Percentiles rank a stretch among this genome's conserved stretches.
Evolutionary conservation across 371 early-diverging fungal species (phyloP).

Genomic region (Cokeromyces recurvatus): DNA sequence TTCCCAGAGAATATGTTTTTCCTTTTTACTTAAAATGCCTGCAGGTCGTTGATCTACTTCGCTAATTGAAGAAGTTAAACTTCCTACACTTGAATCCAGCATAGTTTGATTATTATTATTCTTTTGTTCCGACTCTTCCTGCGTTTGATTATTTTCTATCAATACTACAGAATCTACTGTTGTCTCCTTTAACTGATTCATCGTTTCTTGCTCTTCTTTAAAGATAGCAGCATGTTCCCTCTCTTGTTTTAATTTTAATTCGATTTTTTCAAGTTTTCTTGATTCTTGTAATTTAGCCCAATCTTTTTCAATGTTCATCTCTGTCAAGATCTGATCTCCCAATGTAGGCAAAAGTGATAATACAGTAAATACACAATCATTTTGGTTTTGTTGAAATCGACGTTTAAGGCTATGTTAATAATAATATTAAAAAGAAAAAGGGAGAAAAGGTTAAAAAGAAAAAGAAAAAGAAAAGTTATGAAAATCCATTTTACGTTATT

Average conservation of each 20-base stretch:
- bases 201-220: conserved; percentile 8
- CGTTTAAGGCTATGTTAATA: conserved; percentile 59
- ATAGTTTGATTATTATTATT: not conserved
- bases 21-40: conserved; percentile 41
- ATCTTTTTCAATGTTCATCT: conserved; percentile 75
- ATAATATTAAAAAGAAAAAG: no score
- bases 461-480: no score
- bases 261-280: conserved; percentile 33
- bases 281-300: conserved; percentile 65
- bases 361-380: conserved; percentile 84
- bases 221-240: conserved; percentile 12
- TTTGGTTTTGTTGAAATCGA: conserved; percentile 91
- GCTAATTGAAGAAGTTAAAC: conserved; percentile 16
- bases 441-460: no score
- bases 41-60: conserved; percentile 8
- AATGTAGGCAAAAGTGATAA: conserved; percentile 71
- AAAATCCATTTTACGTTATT: conserved; percentile 6
- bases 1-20: conserved; percentile 81
- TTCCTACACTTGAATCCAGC: conserved; percentile 20
- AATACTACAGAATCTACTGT: conserved; percentile 2
- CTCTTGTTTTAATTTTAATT: conserved; percentile 19
- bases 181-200: conserved; percentile 5
- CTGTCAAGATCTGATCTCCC: conserved; percentile 69
- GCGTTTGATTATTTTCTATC: not conserved
- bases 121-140: not conserved